Evolutionary conservation across 2,329 filamentous ascomycete genomes (phyloP).

Genomic region (Emergomyces pasteurianus): DNA sequence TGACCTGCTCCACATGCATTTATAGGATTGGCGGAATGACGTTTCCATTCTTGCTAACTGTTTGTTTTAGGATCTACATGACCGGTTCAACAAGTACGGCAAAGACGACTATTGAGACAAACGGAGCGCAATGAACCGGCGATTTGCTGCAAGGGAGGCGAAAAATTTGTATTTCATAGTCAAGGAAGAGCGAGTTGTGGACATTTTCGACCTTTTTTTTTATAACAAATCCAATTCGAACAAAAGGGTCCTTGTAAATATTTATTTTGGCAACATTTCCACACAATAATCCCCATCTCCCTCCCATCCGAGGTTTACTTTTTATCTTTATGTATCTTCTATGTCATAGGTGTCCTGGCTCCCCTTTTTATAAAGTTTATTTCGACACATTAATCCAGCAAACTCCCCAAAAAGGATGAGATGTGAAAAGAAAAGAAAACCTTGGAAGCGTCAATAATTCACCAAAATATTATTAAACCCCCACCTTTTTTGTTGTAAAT

Average conservation of each 20-base stretch:
- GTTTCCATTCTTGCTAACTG: not conserved
- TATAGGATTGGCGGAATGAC: not conserved
- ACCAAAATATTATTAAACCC: conserved; percentile 3
- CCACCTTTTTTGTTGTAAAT: not conserved
- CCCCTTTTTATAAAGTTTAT: not conserved
- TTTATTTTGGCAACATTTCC: not conserved
- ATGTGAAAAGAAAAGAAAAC: conserved; percentile 9
- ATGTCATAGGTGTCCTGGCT: not conserved
- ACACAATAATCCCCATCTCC: not conserved
- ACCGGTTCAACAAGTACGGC: conserved; percentile 99
- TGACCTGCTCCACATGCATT: not conserved
- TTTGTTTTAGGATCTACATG: conserved; percentile 62
- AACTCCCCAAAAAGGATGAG: not conserved
- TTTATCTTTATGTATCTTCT: not conserved
- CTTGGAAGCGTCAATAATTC: conserved; percentile 1
- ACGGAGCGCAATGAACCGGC: conserved; percentile 1
- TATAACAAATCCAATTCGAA: not conserved
- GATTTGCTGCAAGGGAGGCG: not conserved
- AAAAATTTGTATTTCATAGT: not conserved
- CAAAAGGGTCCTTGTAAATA: not conserved
- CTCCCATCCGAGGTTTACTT: not conserved
- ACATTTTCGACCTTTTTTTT: not conserved
- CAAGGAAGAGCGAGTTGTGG: not conserved
- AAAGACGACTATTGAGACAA: conserved; percentile 64
- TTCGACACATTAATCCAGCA: not conserved